phyloP scores from a whole-genome alignment of 805 yeast species.

The Candida wancherniae region DNA sequence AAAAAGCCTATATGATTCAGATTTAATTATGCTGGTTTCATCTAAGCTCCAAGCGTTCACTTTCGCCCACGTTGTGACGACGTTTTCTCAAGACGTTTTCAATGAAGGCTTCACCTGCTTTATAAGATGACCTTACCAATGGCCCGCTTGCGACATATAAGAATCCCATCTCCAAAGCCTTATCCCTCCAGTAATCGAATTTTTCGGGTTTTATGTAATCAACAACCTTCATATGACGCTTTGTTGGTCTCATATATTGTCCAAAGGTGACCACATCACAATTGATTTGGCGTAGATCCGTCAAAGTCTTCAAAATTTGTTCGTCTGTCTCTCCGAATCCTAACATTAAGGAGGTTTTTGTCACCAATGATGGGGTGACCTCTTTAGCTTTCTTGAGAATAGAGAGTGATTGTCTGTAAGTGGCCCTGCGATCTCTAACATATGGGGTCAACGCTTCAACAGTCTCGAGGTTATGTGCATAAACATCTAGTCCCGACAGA shows the following conservation, averaged over 20 bases:
- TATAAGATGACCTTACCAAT: conserved; percentile 90
- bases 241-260: conserved; percentile 98
- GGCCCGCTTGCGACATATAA: conserved; percentile 97
- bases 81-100: conserved; percentile 87
- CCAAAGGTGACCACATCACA: conserved; percentile 98
- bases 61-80: conserved; percentile 45
- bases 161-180: conserved; percentile 86
- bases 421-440: conserved; percentile 95
- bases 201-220: conserved; percentile 92
- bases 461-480: conserved; percentile 95
- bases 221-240: conserved; percentile 96
- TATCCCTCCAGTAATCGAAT: conserved; percentile 87
- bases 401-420: conserved; percentile 79
- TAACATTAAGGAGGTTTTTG: conserved; percentile 93
- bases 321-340: conserved; percentile 97
- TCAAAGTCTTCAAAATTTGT: conserved; percentile 71
- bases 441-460: conserved; percentile 93
- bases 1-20: background rate
- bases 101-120: conserved; percentile 97
- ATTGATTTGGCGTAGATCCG: conserved; percentile 64
- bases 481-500: conserved; percentile 84
- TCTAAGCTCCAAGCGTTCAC: no score
- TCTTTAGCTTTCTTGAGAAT: conserved; percentile 80
- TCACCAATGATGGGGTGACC: conserved; percentile 66
- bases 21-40: background rate